Evolutionary conservation across 257 asterid species (phyloP).

Genomic region (Perilla frutescens): DNA sequence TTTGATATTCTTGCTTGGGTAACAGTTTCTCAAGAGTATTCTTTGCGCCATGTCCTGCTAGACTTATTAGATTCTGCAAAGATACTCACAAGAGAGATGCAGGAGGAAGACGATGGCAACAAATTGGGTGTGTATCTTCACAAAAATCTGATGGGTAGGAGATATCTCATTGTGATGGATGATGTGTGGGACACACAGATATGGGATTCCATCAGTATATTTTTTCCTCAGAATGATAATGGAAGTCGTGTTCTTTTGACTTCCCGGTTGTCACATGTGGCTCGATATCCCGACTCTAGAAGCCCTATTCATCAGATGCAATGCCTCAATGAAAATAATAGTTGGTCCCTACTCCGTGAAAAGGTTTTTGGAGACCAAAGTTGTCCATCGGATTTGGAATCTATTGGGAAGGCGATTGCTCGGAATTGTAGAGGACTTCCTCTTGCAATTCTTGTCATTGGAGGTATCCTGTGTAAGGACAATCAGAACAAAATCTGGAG

Average conservation of each 20-base stretch:
- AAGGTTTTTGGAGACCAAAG: constrained; percentile 8
- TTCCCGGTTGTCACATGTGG: constrained; percentile 7
- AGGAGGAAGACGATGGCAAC: too few species aligned
- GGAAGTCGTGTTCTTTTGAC: constrained; percentile 34
- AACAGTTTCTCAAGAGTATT: constrained; percentile 20
- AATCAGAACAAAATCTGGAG: constrained; percentile 3
- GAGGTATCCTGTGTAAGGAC: constrained; percentile 18
- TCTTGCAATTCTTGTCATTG: constrained; percentile 30
- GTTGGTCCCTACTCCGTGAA: constrained; percentile 24
- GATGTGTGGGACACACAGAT: constrained; percentile 32
- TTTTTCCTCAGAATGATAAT: constrained; percentile 2
- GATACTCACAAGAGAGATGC: neutral
- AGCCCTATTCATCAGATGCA: constrained; percentile 6
- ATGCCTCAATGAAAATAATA: neutral
- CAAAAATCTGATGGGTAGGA: neutral
- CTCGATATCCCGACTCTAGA: neutral
- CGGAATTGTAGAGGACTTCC: constrained; percentile 35
- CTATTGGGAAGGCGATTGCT: constrained; percentile 26
- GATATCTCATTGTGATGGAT: constrained; percentile 30
- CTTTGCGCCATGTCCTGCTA: neutral
- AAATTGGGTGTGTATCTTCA: neutral
- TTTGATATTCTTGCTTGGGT: constrained; percentile 30
- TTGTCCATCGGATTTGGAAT: neutral
- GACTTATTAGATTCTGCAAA: neutral
- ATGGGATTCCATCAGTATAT: constrained; percentile 19